These are phyloP conservation scores for Xylariaceae sp. DNA, from an alignment of 2,329 filamentous ascomycete species.

Conservation along the genomic window DNA sequence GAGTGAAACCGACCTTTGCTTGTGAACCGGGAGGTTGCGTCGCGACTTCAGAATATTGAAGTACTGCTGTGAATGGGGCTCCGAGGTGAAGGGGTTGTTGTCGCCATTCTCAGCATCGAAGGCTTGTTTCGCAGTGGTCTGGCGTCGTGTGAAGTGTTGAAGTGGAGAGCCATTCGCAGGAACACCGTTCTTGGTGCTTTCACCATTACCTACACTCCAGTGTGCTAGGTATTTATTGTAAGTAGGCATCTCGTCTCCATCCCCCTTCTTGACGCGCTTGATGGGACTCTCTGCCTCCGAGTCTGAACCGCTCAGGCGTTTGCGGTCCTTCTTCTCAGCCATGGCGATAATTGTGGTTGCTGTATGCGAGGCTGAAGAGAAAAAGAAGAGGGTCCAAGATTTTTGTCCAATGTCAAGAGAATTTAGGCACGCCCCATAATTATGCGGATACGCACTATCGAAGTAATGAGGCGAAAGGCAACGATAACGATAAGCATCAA, in stretches of 20 bases:
- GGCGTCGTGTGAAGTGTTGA: conserved; percentile 71
- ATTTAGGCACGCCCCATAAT: not conserved
- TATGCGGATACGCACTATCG: too few species aligned
- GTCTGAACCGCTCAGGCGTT: conserved; percentile 32
- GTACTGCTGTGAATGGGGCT: conserved; percentile 78
- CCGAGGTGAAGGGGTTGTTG: conserved; percentile 82
- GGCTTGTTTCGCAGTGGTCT: conserved; percentile 78
- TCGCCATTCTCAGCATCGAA: conserved; percentile 76
- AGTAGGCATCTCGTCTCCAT: conserved; percentile 37
- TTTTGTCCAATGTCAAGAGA: not conserved
- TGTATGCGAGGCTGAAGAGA: conserved; percentile 14
- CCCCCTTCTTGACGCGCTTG: conserved; percentile 35
- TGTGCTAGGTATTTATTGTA: conserved; percentile 92
- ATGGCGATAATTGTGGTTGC: conserved; percentile 24
- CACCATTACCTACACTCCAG: conserved; percentile 50
- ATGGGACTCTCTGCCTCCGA: conserved; percentile 25
- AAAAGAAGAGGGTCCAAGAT: conserved; percentile 4
- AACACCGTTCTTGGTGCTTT: conserved; percentile 49
- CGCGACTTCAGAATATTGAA: conserved; percentile 85
- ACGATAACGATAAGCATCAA: too few species aligned
- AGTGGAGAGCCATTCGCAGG: conserved; percentile 45
- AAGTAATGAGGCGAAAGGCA: too few species aligned
- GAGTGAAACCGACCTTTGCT: conserved; percentile 68
- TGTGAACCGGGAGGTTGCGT: conserved; percentile 85
- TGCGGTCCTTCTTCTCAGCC: conserved; percentile 21